phyloP scores from a whole-genome alignment of 257 asterid species.

The Knoxia roxburghii region DNA sequence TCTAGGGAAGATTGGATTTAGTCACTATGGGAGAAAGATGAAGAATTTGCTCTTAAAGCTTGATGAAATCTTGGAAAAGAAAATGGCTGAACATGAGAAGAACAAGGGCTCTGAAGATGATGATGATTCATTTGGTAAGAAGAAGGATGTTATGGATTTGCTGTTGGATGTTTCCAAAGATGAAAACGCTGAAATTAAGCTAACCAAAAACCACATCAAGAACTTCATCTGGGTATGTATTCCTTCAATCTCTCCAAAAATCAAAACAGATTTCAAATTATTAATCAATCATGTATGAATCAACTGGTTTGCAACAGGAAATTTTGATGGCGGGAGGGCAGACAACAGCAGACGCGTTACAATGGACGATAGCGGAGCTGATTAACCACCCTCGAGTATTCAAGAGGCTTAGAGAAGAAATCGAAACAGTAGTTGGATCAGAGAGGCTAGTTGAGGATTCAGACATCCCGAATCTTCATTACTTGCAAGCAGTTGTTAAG shows the following conservation, averaged over 20 bases:
- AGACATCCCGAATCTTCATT: constrained; percentile 39
- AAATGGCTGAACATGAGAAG: constrained; percentile 39
- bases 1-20: constrained; percentile 49
- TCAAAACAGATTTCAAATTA: neutral
- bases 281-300: too few relatives aligned
- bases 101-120: too few relatives aligned
- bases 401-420: constrained; percentile 22
- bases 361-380: constrained; percentile 31
- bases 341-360: constrained; percentile 26
- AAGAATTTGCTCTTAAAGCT: constrained; percentile 34
- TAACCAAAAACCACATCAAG: constrained; percentile 4
- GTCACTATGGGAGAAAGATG: constrained; percentile 45
- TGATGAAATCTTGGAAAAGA: constrained; percentile 50
- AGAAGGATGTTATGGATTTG: constrained; percentile 48
- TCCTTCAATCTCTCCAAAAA: neutral
- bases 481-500: constrained; percentile 22
- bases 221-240: constrained; percentile 2
- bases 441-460: constrained; percentile 45
- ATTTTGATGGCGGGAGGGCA: constrained; percentile 24
- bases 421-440: constrained; percentile 18
- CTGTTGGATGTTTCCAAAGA: constrained; percentile 37
- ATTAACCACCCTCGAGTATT: constrained; percentile 23
- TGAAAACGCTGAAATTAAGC: constrained; percentile 8
- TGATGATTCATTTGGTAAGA: too few relatives aligned
- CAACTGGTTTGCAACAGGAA: neutral